phyloP scores from a whole-genome alignment of 345 rosid genomes.

The Brassica cretica region DNA sequence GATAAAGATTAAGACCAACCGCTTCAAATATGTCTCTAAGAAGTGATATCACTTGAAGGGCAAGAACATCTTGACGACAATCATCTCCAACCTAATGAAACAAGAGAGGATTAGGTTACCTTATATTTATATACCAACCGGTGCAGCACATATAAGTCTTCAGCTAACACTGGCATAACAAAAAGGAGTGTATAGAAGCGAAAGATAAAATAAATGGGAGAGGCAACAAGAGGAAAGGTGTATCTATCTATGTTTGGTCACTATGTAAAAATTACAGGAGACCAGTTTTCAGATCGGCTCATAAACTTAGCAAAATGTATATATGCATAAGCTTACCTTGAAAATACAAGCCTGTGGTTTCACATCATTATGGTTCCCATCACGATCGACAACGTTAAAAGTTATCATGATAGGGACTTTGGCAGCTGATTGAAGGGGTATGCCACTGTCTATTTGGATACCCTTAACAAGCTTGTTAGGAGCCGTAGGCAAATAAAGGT shows the following conservation, averaged over 20 bases:
- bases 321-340: conserved; percentile 54
- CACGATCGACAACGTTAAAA: conserved; percentile 86
- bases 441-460: conserved; percentile 88
- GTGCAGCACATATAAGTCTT: not conserved
- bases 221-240: not conserved
- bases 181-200: not conserved
- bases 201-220: not conserved
- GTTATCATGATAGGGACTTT: conserved; percentile 97
- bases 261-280: not conserved
- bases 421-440: conserved; percentile 96
- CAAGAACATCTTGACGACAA: conserved; percentile 99
- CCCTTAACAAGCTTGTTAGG: conserved; percentile 86
- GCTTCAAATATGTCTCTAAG: conserved; percentile 82
- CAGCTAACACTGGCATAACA: not conserved
- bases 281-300: not conserved
- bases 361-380: conserved; percentile 58
- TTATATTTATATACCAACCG: not conserved
- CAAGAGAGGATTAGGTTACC: conserved; percentile 18
- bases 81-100: conserved; percentile 91
- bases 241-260: not conserved
- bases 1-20: conserved; percentile 72
- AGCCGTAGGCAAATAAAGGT: conserved; percentile 97
- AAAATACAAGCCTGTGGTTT: conserved; percentile 96
- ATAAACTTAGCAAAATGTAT: not conserved
- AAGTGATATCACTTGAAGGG: conserved; percentile 89